These are phyloP conservation scores for Candida tetrigidarum DNA, from an alignment of 1,139 yeast genomes.

Conservation along the genomic window DNA sequence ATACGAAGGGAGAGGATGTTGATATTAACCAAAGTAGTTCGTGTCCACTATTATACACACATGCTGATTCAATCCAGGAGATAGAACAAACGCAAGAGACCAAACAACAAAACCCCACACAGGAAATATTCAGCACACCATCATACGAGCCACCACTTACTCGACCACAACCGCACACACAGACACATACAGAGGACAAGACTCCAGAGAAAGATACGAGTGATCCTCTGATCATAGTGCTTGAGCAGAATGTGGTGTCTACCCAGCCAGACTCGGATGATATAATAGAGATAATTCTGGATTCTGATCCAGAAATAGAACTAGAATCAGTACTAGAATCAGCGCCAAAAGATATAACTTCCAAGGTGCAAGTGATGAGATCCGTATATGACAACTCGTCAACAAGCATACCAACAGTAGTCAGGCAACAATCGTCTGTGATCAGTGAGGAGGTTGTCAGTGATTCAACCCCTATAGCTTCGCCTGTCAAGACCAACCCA, in stretches of 20 bases:
- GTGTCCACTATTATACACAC: neutral
- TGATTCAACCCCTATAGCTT: constrained; percentile 9
- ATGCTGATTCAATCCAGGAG: neutral
- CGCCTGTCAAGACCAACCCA: neutral
- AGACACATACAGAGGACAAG: neutral
- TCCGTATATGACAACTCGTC: too few species aligned
- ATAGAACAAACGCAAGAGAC: neutral
- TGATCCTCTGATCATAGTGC: neutral
- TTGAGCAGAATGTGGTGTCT: constrained; percentile 1
- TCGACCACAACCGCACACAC: neutral
- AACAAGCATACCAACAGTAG: constrained; percentile 16
- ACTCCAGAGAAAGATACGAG: neutral
- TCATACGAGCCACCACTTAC: neutral
- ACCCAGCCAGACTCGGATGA: constrained; percentile 10
- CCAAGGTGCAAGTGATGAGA: constrained; percentile 14
- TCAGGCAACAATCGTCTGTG: constrained; percentile 6
- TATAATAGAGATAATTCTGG: constrained; percentile 26
- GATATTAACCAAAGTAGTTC: neutral
- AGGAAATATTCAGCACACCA: constrained; percentile 6
- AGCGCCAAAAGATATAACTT: neutral
- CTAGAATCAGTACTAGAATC: constrained; percentile 12
- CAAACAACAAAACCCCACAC: too few species aligned
- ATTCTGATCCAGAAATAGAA: constrained; percentile 35
- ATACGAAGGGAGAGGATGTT: constrained; percentile 3
- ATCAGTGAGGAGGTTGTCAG: constrained; percentile 10